phyloP scores from a whole-genome alignment of 2,329 filamentous ascomycete species.

The Neonectria coccinea region DNA sequence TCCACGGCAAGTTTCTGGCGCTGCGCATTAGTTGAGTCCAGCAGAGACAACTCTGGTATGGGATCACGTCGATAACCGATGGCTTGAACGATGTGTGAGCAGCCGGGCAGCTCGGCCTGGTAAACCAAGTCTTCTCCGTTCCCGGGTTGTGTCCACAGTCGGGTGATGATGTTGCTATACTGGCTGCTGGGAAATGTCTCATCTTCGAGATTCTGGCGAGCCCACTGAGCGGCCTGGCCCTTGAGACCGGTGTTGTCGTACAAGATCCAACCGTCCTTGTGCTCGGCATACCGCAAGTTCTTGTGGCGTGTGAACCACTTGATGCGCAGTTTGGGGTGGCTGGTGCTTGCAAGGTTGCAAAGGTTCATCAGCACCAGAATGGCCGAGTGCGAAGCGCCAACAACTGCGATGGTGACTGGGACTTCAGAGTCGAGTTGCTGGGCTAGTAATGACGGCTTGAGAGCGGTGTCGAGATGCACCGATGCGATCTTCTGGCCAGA shows the following conservation, averaged over 20 bases:
- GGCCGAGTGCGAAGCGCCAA: slow-evolving; percentile 73
- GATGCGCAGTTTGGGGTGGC: slow-evolving; percentile 65
- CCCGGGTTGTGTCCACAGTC: slow-evolving; percentile 57
- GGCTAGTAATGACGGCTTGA: slow-evolving; percentile 64
- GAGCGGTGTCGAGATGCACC: slow-evolving; percentile 65
- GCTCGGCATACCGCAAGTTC: slow-evolving; percentile 69
- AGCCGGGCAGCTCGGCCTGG: slow-evolving; percentile 58
- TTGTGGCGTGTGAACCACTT: slow-evolving; percentile 72
- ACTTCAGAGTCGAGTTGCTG: slow-evolving; percentile 34
- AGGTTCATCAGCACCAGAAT: slow-evolving; percentile 73
- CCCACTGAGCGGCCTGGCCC: slow-evolving; percentile 70
- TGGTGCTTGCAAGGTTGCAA: slow-evolving; percentile 61
- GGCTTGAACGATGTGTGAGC: slow-evolving; percentile 67
- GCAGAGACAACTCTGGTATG: slow-evolving; percentile 59
- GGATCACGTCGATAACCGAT: slow-evolving; percentile 67
- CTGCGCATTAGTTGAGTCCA: slow-evolving; percentile 33
- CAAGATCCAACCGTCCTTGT: slow-evolving; percentile 72
- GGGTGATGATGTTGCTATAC: slow-evolving; percentile 60
- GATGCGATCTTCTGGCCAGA: neutral
- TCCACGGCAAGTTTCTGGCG: slow-evolving; percentile 58
- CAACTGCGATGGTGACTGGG: slow-evolving; percentile 63
- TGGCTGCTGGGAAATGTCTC: slow-evolving; percentile 57
- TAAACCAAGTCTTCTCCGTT: slow-evolving; percentile 58
- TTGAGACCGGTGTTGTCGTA: slow-evolving; percentile 75
- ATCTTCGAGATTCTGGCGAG: slow-evolving; percentile 68